phyloP scores from a whole-genome alignment of 257 asterid genomes.

The Primulina eburnea region DNA sequence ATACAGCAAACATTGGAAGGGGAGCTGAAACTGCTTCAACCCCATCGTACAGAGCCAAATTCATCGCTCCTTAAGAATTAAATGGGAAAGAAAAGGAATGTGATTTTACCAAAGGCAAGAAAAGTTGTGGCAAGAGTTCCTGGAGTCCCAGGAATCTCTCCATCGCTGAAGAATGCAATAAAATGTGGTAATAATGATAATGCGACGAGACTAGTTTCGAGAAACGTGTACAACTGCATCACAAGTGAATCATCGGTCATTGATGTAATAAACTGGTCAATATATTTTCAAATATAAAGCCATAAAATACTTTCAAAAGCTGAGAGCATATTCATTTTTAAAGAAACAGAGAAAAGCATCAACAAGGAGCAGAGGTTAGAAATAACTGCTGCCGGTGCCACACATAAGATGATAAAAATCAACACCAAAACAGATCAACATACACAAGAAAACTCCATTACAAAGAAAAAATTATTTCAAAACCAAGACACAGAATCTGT shows the following conservation, averaged over 20 bases:
- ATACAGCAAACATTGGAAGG: background rate
- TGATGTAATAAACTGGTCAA: slow-evolving; percentile 5
- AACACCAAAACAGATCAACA: background rate
- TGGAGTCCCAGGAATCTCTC: slow-evolving; percentile 62
- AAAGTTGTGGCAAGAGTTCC: slow-evolving; percentile 63
- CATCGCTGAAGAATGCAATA: slow-evolving; percentile 60
- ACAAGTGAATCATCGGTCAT: background rate
- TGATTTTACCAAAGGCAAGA: slow-evolving; percentile 49
- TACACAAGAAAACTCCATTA: background rate
- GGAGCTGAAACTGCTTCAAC: background rate
- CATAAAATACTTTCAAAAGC: background rate
- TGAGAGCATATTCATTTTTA: background rate
- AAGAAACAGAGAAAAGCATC: background rate
- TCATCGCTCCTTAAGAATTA: background rate
- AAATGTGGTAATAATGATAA: slow-evolving; percentile 55
- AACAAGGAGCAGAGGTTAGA: background rate
- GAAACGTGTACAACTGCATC: slow-evolving; percentile 44
- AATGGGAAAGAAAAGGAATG: slow-evolving; percentile 1
- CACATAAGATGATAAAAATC: background rate
- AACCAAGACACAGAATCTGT: background rate
- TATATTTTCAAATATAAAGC: too few species aligned
- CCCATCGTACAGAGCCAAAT: background rate
- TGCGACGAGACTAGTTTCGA: slow-evolving; percentile 57
- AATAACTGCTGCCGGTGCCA: background rate
- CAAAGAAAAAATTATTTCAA: background rate